Evolutionary conservation across 345 rosid species (phyloP), one percentile per base, ranked within the genome.

Genomic region (Moricandia arvensis): DNA sequence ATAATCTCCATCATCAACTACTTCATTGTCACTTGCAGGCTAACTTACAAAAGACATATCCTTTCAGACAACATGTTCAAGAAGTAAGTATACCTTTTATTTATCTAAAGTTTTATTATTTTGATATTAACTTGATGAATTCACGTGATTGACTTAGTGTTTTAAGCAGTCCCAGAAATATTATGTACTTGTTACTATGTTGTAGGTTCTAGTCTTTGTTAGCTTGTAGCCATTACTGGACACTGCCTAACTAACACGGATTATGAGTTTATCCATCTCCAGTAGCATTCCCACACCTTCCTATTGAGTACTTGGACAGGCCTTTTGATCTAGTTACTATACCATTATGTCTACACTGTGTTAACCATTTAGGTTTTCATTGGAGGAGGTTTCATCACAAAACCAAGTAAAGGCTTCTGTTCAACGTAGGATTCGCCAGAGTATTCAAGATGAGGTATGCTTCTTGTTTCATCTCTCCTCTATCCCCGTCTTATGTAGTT

Each of bases 371-470:
- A 96, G 99, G 87, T 96, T 96, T 85, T 88, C 89, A 2, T 79
- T 82, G 7, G 98, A 96, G 82, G 99, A 96, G 8, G 91, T 96
- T 13, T 96, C 99, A 2, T 84, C 95, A 38, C 99, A 93, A 66
- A 96, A 96, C 83, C 99, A 96, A 87, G 97, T 96, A 41, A 96
- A 96, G 75, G 99, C 99, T 30, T 96, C 99, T 31, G 97, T 91
- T 45, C 99, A 96, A 73, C 87, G 98, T 9, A 93, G 80, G 82
- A 91, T 96, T 55, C 92, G 98, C 33, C 99, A 93, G 72, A 91
- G 98, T 80, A 96, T 93, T 66, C 97, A 89, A 12, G 99, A 96
- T 37, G 98, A 96, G 97, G 99, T 93, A 29, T 38, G 24, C 16
- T 1, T 57, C 18, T 7, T 79, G 21, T 21, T 21, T 35, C 53